Evolutionary conservation across 768 basidiomycete species (phyloP).

Genomic region (Boletus reticulatus): DNA sequence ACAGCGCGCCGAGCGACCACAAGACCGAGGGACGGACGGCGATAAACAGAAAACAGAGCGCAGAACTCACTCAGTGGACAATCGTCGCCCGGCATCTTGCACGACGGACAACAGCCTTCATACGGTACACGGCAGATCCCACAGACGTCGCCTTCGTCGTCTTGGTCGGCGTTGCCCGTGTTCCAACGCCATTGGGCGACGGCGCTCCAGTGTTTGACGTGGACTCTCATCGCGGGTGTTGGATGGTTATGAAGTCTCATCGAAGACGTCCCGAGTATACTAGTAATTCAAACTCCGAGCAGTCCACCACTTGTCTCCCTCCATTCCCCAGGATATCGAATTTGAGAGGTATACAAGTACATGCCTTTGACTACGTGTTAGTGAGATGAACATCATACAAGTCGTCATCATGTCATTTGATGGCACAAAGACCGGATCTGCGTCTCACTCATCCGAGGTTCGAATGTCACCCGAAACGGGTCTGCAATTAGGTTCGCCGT

Average conservation of each 20-base stretch:
- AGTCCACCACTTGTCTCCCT: no score
- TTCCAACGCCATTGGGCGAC: slow-evolving; percentile 93
- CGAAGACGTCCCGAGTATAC: no score
- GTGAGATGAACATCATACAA: not conserved
- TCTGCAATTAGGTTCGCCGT: not conserved
- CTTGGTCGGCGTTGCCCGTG: slow-evolving; percentile 36
- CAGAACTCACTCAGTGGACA: slow-evolving; percentile 77
- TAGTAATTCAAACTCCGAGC: no score
- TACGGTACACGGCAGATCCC: slow-evolving; percentile 91
- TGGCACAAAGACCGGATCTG: slow-evolving; percentile 2
- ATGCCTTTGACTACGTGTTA: not conserved
- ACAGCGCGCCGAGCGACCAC: not conserved
- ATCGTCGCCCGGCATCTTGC: slow-evolving; percentile 96
- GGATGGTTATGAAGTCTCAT: no score
- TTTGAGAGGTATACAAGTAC: not conserved
- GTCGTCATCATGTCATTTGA: not conserved
- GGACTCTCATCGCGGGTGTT: slow-evolving; percentile 58
- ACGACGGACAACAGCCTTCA: slow-evolving; percentile 93
- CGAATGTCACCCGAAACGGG: slow-evolving; percentile 1
- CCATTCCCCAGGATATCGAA: no score
- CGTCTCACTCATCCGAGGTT: not conserved
- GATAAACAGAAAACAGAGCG: no score
- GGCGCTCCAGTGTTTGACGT: slow-evolving; percentile 81
- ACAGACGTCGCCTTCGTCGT: slow-evolving; percentile 63
- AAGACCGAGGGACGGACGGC: not conserved